These are phyloP conservation scores for Aureobasidium sp. DNA, from an alignment of 2,329 filamentous ascomycete genomes.

Conservation along the genomic window DNA sequence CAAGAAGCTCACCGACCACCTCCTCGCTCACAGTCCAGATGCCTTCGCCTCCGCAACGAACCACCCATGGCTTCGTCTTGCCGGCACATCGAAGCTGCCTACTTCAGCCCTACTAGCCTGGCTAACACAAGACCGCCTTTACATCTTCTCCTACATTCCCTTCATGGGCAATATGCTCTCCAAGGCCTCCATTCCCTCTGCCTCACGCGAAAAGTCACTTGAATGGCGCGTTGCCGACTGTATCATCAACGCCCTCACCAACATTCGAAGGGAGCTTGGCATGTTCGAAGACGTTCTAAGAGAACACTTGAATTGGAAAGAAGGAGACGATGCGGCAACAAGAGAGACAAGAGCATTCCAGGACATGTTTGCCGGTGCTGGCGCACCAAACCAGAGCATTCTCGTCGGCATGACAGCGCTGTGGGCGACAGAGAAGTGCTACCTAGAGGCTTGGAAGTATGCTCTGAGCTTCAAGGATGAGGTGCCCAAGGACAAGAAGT, in stretches of 20 bases:
- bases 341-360: conserved; percentile 39
- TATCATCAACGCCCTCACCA: conserved; percentile 56
- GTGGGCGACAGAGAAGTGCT: conserved; percentile 64
- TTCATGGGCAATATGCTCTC: conserved; percentile 59
- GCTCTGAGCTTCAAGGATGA: conserved; percentile 30
- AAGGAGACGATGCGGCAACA: conserved; percentile 16
- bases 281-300: conserved; percentile 53
- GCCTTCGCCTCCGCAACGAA: conserved; percentile 54
- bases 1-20: conserved; percentile 13
- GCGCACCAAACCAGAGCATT: conserved; percentile 43
- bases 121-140: conserved; percentile 66
- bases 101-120: conserved; percentile 53
- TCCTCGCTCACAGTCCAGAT: conserved; percentile 13
- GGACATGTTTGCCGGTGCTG: conserved; percentile 52
- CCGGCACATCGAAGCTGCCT: conserved; percentile 56
- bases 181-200: conserved; percentile 49
- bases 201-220: conserved; percentile 36
- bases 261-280: conserved; percentile 57
- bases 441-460: conserved; percentile 42
- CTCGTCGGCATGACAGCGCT: conserved; percentile 64
- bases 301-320: conserved; percentile 17
- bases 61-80: conserved; percentile 58
- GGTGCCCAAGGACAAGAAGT: conserved; percentile 19
- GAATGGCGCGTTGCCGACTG: conserved; percentile 54
- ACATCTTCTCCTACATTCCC: conserved; percentile 62